These are phyloP conservation scores for Paraphoma sp. DNA, from an alignment of 2,329 filamentous ascomycete species.

Conservation along the genomic window DNA sequence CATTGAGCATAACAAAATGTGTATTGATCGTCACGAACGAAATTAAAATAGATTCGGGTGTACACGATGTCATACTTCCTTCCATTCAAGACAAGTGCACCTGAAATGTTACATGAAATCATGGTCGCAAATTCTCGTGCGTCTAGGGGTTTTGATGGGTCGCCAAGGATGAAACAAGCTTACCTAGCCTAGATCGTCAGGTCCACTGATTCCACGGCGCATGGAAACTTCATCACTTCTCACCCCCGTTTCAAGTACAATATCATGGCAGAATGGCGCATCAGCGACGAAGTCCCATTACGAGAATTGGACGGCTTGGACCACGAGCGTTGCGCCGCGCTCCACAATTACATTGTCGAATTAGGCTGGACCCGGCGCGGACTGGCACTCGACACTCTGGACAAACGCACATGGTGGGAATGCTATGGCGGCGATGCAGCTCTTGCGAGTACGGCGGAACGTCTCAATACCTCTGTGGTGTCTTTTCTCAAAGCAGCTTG, in stretches of 20 bases:
- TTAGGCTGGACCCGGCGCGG: constrained; percentile 14
- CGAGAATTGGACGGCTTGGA: constrained; percentile 10
- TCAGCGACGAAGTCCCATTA: constrained; percentile 2
- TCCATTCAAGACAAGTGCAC: no score
- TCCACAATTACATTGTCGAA: constrained; percentile 15
- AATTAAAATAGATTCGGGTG: no score
- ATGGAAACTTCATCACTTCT: no score
- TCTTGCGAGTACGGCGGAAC: constrained; percentile 9
- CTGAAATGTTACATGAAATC: no score
- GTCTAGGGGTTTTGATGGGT: no score
- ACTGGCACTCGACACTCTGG: constrained; percentile 10
- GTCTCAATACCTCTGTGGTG: constrained; percentile 11
- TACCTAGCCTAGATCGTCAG: no score
- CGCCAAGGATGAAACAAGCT: no score
- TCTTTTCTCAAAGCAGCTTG: constrained; percentile 17
- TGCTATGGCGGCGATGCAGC: constrained; percentile 17
- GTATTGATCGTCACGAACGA: no score
- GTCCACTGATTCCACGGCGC: no score
- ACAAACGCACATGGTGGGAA: constrained; percentile 15
- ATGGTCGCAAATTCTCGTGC: no score
- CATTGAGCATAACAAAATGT: no score
- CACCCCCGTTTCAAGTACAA: neutral
- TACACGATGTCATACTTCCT: no score
- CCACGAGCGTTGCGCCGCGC: constrained; percentile 9
- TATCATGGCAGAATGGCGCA: constrained; percentile 13